These are phyloP conservation scores for Urochloa ruziziensis DNA, from an alignment of 176 grass and related monocot species.

Conservation along the genomic window DNA sequence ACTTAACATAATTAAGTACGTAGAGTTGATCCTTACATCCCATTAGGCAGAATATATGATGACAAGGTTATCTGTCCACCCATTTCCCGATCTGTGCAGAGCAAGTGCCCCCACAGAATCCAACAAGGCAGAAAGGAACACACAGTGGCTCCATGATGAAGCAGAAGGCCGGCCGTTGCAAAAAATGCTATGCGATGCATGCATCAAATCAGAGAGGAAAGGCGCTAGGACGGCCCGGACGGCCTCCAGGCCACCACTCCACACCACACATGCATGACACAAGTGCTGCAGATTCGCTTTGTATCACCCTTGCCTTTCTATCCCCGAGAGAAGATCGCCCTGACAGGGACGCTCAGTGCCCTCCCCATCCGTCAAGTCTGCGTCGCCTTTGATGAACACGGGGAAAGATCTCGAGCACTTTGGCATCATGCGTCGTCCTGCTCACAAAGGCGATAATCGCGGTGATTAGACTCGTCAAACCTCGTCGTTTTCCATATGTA, in stretches of 20 bases:
- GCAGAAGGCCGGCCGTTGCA: not conserved
- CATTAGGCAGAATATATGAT: not conserved
- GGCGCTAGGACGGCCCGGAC: not conserved
- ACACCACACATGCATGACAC: not conserved
- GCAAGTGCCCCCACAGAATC: not conserved
- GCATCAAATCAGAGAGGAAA: constrained; percentile 1
- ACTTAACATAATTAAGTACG: not conserved
- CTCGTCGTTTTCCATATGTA: not conserved
- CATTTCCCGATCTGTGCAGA: not conserved
- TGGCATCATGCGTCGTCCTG: not conserved
- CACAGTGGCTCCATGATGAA: constrained; percentile 12
- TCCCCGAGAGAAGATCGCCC: not conserved
- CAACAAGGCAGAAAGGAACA: not conserved
- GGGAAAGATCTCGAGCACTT: not conserved
- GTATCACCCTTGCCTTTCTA: not conserved
- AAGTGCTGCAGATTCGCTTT: not conserved
- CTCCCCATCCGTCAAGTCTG: not conserved
- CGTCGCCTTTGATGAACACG: constrained; percentile 4
- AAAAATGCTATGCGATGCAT: not conserved
- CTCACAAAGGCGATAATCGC: not conserved
- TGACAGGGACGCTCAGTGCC: constrained; percentile 11
- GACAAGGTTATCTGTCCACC: not conserved
- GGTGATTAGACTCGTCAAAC: constrained; percentile 9
- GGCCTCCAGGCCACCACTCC: not conserved
- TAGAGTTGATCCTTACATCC: not conserved